Conservation (phyloP, 192 early-diverging fungal genomes). For the Entophlyctis helioformis region DNA sequence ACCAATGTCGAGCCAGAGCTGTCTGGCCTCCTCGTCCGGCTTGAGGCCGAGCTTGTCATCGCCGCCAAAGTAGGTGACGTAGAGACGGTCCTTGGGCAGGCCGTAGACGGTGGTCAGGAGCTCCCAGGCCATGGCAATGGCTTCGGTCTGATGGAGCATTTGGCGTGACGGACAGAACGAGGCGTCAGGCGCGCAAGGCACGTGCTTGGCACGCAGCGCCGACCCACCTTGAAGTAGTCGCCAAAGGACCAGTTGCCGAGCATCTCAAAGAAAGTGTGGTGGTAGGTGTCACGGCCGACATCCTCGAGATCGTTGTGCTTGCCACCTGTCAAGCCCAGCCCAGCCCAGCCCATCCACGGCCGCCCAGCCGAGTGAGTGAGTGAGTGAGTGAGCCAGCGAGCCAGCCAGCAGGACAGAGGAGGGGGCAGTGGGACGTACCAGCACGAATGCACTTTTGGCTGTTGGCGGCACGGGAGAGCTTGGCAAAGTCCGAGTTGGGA, state of each 20-base stretch:
- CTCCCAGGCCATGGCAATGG: conserved; percentile 83
- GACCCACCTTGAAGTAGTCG: conserved; percentile 85
- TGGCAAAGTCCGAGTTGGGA: conserved; percentile 82
- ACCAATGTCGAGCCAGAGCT: conserved; percentile 85
- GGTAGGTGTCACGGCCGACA: conserved; percentile 95
- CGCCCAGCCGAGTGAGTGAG: no score
- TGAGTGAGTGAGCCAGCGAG: no score
- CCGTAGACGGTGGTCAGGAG: conserved; percentile 77
- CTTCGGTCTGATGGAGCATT: conserved; percentile 53
- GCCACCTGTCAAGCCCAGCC: conserved; percentile 47
- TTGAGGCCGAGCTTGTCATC: conserved; percentile 65
- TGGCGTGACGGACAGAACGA: not conserved
- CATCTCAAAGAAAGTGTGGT: conserved; percentile 99
- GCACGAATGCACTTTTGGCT: conserved; percentile 99
- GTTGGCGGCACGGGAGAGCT: conserved; percentile 85
- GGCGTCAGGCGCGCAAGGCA: not conserved
- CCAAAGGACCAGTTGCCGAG: conserved; percentile 99
- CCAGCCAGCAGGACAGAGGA: no score
- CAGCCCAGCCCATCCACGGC: not conserved
- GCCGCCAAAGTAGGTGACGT: conserved; percentile 95
- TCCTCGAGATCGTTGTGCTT: conserved; percentile 99
- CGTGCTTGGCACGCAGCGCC: not conserved
- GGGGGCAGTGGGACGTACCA: conserved; percentile 37
- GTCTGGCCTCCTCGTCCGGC: conserved; percentile 81
- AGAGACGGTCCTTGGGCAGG: conserved; percentile 77